Evolutionary conservation across 2,329 filamentous ascomycete genomes (phyloP), one percentile per base, ranked within the genome.

Genomic region (Scortechinia acanthostroma): DNA sequence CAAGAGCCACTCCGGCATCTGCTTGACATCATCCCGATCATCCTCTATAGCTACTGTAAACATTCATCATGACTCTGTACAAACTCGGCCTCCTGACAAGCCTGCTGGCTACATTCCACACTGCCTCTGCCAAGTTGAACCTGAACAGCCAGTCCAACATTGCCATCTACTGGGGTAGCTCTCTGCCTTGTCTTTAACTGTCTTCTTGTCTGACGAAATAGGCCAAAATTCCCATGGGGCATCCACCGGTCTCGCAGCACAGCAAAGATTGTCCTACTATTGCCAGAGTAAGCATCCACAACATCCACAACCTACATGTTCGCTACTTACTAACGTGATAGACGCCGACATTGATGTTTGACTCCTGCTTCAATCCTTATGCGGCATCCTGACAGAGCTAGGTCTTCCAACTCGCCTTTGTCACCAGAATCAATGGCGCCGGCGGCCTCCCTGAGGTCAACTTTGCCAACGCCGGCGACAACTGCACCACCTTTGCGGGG

Each of bases 101-200:
- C n/a, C n/a, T n/a, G n/a, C n/a, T n/a, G n/a, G n/a, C n/a, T n/a
- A n/a, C n/a, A n/a, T n/a, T n/a, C n/a, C n/a, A n/a, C n/a, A n/a
- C n/a, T n/a, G n/a, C n/a, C n/a, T n/a, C n/a, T n/a, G n/a, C n/a
- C n/a, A n/a, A n/a, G n/a, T n/a, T n/a, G n/a, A n/a, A n/a, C n/a
- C n/a, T n/a, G n/a, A n/a, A n/a, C n/a, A n/a, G n/a, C n/a, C n/a
- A n/a, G n/a, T 30, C 25, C 43, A 86, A 84, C 52, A 56, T 86
- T 45, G 80, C 74, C 21, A 68, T 85, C 2, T 87, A 87, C 58
- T 87, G 82, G 82, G 83, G 80, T 65, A 60, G n/a, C 10, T 30
- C n/a, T 30, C 25, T 30, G 25, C 10, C n/a, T 30, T 30, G n/a
- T 30, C 25, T 10, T 30, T 30, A 30, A 30, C 25, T n/a, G n/a